These are phyloP conservation scores for Venturia oleaginea DNA, from an alignment of 2,329 filamentous ascomycete species.

Conservation along the genomic window DNA sequence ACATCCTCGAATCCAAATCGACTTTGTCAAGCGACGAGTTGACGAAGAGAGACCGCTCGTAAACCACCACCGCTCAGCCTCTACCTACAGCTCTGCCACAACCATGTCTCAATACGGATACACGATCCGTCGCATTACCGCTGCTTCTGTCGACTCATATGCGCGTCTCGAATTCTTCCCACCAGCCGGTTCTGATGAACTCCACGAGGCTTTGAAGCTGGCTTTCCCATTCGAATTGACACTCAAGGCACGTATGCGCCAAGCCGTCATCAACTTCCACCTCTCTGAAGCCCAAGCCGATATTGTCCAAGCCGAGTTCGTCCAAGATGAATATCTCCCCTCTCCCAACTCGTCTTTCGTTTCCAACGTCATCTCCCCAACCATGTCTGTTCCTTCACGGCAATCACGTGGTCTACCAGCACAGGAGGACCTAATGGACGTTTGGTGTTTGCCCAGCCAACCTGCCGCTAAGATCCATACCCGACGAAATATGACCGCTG, in stretches of 20 bases:
- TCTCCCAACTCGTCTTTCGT: slow-evolving; percentile 14
- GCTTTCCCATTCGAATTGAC: slow-evolving; percentile 27
- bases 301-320: slow-evolving; percentile 9
- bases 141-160: slow-evolving; percentile 2
- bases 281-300: slow-evolving; percentile 26
- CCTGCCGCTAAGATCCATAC: slow-evolving; percentile 13
- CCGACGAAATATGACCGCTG: slow-evolving; percentile 14
- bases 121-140: slow-evolving; percentile 3
- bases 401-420: slow-evolving; percentile 1
- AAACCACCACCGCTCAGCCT: too few species aligned
- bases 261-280: slow-evolving; percentile 30
- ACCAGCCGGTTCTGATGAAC: slow-evolving; percentile 24
- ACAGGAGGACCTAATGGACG: slow-evolving; percentile 13
- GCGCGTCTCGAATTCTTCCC: slow-evolving; percentile 12
- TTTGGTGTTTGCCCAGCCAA: slow-evolving; percentile 14
- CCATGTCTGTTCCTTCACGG: not conserved
- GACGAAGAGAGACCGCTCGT: too few species aligned
- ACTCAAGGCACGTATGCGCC: slow-evolving; percentile 31
- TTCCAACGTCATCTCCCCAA: slow-evolving; percentile 1
- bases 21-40: too few species aligned
- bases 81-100: too few species aligned
- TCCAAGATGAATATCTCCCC: slow-evolving; percentile 11
- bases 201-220: slow-evolving; percentile 28
- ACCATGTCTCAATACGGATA: slow-evolving; percentile 5
- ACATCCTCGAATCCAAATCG: too few species aligned